Conservation (phyloP, 2,329 filamentous ascomycete genomes). For the Trichoderma lentiforme region DNA sequence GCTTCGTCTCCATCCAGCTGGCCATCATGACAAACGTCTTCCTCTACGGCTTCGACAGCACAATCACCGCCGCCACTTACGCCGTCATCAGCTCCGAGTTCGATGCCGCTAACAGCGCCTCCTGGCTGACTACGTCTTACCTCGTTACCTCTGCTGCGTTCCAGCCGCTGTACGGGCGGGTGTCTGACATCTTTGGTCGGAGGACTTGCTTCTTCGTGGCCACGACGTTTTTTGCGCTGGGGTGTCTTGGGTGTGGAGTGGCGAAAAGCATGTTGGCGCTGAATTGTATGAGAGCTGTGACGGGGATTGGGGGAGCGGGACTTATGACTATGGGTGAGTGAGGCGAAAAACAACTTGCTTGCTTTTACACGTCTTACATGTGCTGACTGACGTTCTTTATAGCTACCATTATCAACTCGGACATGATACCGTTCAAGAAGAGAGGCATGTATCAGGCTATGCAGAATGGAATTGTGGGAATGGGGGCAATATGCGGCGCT, state of each 20-base stretch:
- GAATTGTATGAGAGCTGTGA: slow-evolving; percentile 62
- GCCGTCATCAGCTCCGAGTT: slow-evolving; percentile 74
- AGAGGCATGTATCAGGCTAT: slow-evolving; percentile 59
- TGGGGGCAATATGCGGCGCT: slow-evolving; percentile 60
- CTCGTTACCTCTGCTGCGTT: slow-evolving; percentile 69
- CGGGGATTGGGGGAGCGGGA: slow-evolving; percentile 67
- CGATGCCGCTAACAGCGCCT: slow-evolving; percentile 66
- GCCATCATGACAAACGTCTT: slow-evolving; percentile 61
- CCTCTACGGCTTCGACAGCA: slow-evolving; percentile 66
- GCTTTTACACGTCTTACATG: background rate
- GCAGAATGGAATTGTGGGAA: slow-evolving; percentile 60
- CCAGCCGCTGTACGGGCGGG: slow-evolving; percentile 67
- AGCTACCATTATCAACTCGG: slow-evolving; percentile 57
- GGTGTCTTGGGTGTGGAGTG: slow-evolving; percentile 63
- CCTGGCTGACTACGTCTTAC: slow-evolving; percentile 72
- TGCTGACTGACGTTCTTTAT: background rate
- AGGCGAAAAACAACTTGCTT: background rate
- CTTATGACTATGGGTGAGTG: slow-evolving; percentile 63
- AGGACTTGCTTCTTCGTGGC: slow-evolving; percentile 62
- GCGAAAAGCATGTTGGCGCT: slow-evolving; percentile 57
- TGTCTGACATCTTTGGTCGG: slow-evolving; percentile 68
- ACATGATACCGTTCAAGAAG: slow-evolving; percentile 57
- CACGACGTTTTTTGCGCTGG: slow-evolving; percentile 57
- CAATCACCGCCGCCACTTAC: slow-evolving; percentile 70
- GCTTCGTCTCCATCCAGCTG: slow-evolving; percentile 57